Base-by-base conservation (phyloP, 208 protist genomes). In the Leishmania major region DNA sequence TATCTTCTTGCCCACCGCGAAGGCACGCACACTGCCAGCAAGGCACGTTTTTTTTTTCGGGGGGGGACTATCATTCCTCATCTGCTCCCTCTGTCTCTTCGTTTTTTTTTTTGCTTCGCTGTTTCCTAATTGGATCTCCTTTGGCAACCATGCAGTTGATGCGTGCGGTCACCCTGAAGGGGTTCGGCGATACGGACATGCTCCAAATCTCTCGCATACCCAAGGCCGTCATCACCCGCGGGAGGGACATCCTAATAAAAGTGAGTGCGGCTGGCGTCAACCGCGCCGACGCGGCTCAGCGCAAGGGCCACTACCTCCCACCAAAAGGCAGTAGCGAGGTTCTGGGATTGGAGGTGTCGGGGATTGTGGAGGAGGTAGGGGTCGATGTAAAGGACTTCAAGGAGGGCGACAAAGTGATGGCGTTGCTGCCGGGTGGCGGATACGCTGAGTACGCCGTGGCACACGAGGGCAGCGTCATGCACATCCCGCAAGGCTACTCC, bases 401-500 rank as follows among this genome's bases (percentile, higher is more conserved):
- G 80, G 91, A 92, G 62, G 97, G 96, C 35, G 95, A 98, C 81
- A 87, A 89, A 74, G 95, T 98, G 11, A 97, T 97, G 92, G 90
- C 90, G 43, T 87, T 99, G 64, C 90, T 98, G 47, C 69, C 69
- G 43, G 97, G 97, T 35, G 97, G 97, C 57, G 97, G 95, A 37
- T 99, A 99, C 91, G 95, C 96, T 7, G 94, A 98, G 79, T 97
- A 96, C 88, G 90, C 87, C 35, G 90, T 93, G n/a, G 90, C 96
- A 3, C 91, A 95, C 75, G 84, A 93, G 49, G 89, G 87, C 70
- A 88, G 83, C 66, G 87, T 97, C 40, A 95, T 98, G 92, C 88
- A 85, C 62, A 95, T 97, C 67, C 97, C 96, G 13, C 72, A 89
- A 11, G 89, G 92, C 70, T 92, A 96, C 67, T 93, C 88, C 2